Base-by-base conservation (phyloP, 2,329 filamentous ascomycete genomes). In the Microcyclospora tardicrescens region DNA sequence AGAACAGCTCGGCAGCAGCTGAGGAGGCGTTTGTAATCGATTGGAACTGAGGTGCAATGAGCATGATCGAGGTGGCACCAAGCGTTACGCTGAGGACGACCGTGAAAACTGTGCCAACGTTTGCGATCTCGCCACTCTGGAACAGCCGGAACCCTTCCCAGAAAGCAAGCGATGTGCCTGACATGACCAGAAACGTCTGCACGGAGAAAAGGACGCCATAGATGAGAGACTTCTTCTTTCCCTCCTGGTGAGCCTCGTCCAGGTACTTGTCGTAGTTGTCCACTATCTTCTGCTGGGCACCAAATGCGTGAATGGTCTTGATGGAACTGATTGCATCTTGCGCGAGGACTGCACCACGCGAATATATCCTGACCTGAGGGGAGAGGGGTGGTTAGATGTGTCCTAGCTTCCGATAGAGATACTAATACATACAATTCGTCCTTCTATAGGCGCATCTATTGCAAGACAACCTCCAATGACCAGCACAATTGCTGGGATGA, bases 321-420 rank as follows among this genome's bases (percentile, higher is more conserved):
- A 73, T 65, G 0, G 65, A 68, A 6, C 61, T 61, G 30, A 73
- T 58, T 0, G 67, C 65, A 42, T 73, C 69, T 50, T 72, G 66
- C 1, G 69, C 68, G 3, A 72, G 52, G 5, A 60, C 56, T 2
- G 61, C 64, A 3, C 64, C 67, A 40, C 61, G 56, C 8, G 64
- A 63, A 41, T 64, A 65, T 12, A 67, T 58, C 1, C 52, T 43
- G 35, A 62, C 52, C 12, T 24, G 19, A 24, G 19, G 5, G 8
- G 19, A 24, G 19, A 24, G 19, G 4, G 4, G 19, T 24, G 19
- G 8, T 24, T 24, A 24, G 19, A 24, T 24, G 8, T 8, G 8
- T 8, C 5, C 4, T 24, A 24, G 8, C 8, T 8, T 24, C n/a
- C 4, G 8, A 24, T 8, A 8, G 8, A 24, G 19, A 8, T 8